Percentiles rank a stretch among this genome's conserved stretches.
Conservation (phyloP, 768 basidiomycete species). For the Punctularia strigosozonata region DNA sequence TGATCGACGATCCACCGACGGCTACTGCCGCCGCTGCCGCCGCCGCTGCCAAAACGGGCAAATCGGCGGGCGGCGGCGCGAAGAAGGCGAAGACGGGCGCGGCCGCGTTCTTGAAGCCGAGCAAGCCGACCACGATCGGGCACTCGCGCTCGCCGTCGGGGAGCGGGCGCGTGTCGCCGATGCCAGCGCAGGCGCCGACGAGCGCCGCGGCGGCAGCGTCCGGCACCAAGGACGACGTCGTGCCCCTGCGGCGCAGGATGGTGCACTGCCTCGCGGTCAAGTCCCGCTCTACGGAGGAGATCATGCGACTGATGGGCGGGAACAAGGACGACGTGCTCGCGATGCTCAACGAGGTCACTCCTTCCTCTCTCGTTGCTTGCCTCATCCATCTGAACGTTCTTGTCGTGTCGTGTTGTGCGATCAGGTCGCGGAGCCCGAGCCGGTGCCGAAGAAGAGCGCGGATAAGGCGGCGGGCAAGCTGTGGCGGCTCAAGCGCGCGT, state of each 20-base stretch:
- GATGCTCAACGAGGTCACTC: conserved; percentile 37
- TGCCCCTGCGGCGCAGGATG: conserved; percentile 26
- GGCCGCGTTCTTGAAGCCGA: conserved; percentile 2
- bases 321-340: conserved; percentile 26
- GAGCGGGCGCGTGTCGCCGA: conserved; percentile 14
- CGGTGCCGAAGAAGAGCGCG: conserved; percentile 20
- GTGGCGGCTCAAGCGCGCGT: conserved; percentile 42
- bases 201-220: conserved; percentile 8
- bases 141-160: conserved; percentile 17
- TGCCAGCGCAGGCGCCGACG: too few relatives aligned
- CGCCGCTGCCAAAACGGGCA: conserved; percentile 9
- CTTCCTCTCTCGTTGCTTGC: neutral
- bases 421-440: conserved; percentile 40
- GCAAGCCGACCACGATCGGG: neutral
- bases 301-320: conserved; percentile 33
- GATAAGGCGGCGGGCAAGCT: conserved; percentile 23
- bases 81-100: conserved; percentile 10
- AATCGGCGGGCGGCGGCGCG: neutral
- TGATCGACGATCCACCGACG: conserved; percentile 23
- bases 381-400: too few relatives aligned
- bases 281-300: conserved; percentile 27
- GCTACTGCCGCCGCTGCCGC: conserved; percentile 26
- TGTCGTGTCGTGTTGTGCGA: neutral
- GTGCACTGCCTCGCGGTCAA: conserved; percentile 45
- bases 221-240: conserved; percentile 11